Base-by-base conservation (phyloP, 176 grass and related monocot genomes). In the Thalia dealbata region DNA sequence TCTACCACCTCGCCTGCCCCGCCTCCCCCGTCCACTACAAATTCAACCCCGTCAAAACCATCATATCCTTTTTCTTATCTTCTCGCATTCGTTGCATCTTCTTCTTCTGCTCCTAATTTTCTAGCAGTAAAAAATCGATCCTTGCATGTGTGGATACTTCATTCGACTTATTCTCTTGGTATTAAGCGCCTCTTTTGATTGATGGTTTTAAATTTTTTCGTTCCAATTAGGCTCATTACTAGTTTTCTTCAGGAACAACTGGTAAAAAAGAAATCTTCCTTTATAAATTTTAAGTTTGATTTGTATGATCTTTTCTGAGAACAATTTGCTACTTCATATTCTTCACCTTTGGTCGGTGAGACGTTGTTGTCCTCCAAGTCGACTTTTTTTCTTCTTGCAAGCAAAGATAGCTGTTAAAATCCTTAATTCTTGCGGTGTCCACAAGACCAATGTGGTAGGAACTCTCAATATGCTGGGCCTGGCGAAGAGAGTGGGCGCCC, bases 381-480 rank as follows among this genome's bases (percentile, higher is more conserved):
- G 58, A 10, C 6, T 3, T 6, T 24, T 6, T 26, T 54, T 55
- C 7, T 46, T 50, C 43, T 63, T 63, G 35, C 28, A 21, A 67
- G 64, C 65, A 42, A 68, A 41, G 3, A 43, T 15, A 6, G 1
- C 50, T 13, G 48, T 75, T 46, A n/a, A 30, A 10, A 50, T n/a
- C 58, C 75, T 77, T 77, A 77, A 77, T 50, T 77, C 75, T 16
- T 68, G 27, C 82, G 64, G 85, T 79, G 74, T 88, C 79, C 83
- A 96, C 91, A 96, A 96, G 86, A 96, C 91, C 70, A 96, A 96
- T 82, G 91, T 96, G 35, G 88, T 96, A 22, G 91, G 91, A 14
- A 96, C 91, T 10, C 73, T 96, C 10, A 96, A 96, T 88, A 96
- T 96, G 91, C 88, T 96, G 6, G 91, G 91, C 29, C 74, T 96